Evolutionary conservation across 257 asterid species (phyloP), one percentile per base, ranked within the genome.

Genomic region (Solanum boliviense): DNA sequence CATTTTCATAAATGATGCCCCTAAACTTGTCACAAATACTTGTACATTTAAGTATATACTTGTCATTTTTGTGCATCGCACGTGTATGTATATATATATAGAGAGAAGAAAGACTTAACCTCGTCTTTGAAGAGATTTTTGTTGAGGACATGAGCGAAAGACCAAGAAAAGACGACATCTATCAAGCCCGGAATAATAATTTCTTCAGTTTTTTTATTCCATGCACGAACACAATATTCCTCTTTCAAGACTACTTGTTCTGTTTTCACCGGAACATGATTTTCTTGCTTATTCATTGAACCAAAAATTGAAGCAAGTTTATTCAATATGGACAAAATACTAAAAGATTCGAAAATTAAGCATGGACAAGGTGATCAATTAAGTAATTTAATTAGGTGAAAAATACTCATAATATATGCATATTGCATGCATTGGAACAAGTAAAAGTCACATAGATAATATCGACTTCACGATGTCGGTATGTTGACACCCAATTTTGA

Each of bases 81-180:
- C 6, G 2, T 7, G 25, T 20, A 9, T 11, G 4, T 20, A 15
- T 25, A 72, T 7, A 67, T 16, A 11, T 1, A n/a, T 18, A 86
- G 5, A 4, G 3, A 2, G 60, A 27, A 11, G 85, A 38, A 84
- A 52, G n/a, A 58, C 27, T 29, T 78, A 20, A 90, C 95, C 92
- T 88, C 39, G 4, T 89, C 46, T 83, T 21, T 91, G 93, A 91
- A 91, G 38, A 92, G 91, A 89, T 88, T 29, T n/a, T 89, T 84
- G 88, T 90, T 92, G 84, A 92, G 85, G 1, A 93, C 75, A 82
- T 91, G 91, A 60, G 85, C 25, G 13, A 92, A 15, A 31, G 95
- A 92, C 94, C 94, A 93, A 21, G 93, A 89, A 72, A 93, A 92
- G 6, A 91, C 56, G 62, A 87, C 48, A 34, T 73, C 81, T 73